phyloP scores from a whole-genome alignment of 2,329 filamentous ascomycete species.

The Ilyonectria robusta region DNA sequence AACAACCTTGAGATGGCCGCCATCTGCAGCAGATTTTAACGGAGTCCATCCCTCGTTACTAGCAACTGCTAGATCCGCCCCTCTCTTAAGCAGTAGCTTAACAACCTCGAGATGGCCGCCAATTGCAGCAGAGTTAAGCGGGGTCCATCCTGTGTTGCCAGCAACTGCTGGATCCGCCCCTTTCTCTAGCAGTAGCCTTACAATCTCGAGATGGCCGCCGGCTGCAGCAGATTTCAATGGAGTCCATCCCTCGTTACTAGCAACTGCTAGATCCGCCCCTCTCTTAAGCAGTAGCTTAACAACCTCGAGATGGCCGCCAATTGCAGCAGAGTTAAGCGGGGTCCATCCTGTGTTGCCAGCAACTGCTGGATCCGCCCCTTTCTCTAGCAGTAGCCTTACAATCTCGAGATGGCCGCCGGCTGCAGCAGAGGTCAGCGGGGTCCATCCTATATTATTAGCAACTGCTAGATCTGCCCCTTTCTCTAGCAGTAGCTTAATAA shows the following conservation, averaged over 20 bases:
- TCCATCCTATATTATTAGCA: neutral
- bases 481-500: neutral
- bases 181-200: neutral
- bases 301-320: too few species aligned
- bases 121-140: neutral
- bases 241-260: too few species aligned
- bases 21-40: fast-evolving
- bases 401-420: neutral
- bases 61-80: too few species aligned
- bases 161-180: neutral
- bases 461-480: neutral
- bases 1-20: too few species aligned
- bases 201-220: too few species aligned
- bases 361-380: neutral
- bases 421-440: too few species aligned
- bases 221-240: neutral
- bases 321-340: too few species aligned
- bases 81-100: too few species aligned
- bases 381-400: neutral
- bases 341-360: too few species aligned
- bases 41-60: too few species aligned
- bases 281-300: neutral
- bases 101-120: too few species aligned
- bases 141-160: neutral
- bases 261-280: neutral